phyloP scores from a whole-genome alignment of 2,329 filamentous ascomycete genomes.

The Colletotrichum caudatum region DNA sequence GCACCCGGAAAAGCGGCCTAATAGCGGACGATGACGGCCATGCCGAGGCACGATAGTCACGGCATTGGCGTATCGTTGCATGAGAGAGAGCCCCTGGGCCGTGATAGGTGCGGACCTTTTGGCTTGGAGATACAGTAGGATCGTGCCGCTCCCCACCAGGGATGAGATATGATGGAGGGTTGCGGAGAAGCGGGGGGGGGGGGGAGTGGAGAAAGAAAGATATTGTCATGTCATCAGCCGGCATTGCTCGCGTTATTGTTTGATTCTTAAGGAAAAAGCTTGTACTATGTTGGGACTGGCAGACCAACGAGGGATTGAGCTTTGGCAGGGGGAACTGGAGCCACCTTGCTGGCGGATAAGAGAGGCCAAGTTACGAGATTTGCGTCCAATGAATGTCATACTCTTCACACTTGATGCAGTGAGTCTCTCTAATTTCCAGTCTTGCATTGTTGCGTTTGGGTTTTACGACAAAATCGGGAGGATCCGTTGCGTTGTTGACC shows the following conservation, averaged over 20 bases:
- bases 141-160: background rate
- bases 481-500: background rate
- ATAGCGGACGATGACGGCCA: background rate
- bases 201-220: background rate
- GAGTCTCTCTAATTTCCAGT: too few relatives aligned
- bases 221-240: background rate
- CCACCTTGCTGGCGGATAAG: background rate
- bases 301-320: too few relatives aligned
- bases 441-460: background rate
- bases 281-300: background rate
- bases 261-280: background rate
- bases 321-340: background rate
- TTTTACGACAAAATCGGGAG: background rate
- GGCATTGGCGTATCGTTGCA: background rate
- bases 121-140: background rate
- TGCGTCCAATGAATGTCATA: too few relatives aligned
- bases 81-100: background rate
- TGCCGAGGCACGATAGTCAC: background rate
- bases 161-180: background rate
- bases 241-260: background rate
- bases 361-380: background rate
- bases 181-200: slow-evolving; percentile 17
- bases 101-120: slow-evolving; percentile 16
- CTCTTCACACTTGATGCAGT: too few relatives aligned
- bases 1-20: too few relatives aligned